Conservation (phyloP, 306 rosid genomes). For the Glycine tomentella region DNA sequence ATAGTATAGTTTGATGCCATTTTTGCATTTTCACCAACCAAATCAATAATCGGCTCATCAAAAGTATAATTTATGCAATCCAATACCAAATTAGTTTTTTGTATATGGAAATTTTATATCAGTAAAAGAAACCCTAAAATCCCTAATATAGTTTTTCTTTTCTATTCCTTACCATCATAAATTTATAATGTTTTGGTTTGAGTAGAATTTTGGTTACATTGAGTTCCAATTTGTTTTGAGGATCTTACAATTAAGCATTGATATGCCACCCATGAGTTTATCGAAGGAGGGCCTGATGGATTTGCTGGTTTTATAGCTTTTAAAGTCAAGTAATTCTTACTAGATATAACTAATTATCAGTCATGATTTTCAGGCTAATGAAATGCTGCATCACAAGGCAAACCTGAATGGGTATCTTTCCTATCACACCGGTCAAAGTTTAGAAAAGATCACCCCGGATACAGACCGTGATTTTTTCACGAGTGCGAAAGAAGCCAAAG, state of each 20-base stretch:
- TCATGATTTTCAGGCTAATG: constrained; percentile 69
- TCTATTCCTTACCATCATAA: neutral
- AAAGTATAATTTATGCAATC: neutral
- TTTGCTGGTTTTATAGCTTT: constrained; percentile 10
- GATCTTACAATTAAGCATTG: neutral
- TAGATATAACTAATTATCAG: constrained; percentile 36
- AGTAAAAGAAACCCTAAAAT: neutral
- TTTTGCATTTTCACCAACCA: constrained; percentile 8
- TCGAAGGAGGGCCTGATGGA: constrained; percentile 2
- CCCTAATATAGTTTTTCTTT: neutral
- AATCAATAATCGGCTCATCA: neutral
- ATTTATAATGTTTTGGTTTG: neutral
- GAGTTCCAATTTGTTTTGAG: constrained; percentile 12
- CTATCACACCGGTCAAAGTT: constrained; percentile 94
- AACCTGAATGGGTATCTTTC: constrained; percentile 89
- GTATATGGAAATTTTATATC: neutral
- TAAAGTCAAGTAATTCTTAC: constrained; percentile 11
- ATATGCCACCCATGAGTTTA: neutral
- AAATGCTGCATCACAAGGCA: constrained; percentile 96
- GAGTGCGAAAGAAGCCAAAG: constrained; percentile 96
- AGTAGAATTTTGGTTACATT: neutral
- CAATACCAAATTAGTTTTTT: neutral
- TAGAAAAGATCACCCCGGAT: constrained; percentile 81
- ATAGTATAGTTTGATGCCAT: neutral
- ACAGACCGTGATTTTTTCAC: constrained; percentile 94